Evolutionary conservation across 192 early-diverging fungal genomes (phyloP), one percentile per base, ranked within the genome.

Genomic region (Linnemannia zychae): DNA sequence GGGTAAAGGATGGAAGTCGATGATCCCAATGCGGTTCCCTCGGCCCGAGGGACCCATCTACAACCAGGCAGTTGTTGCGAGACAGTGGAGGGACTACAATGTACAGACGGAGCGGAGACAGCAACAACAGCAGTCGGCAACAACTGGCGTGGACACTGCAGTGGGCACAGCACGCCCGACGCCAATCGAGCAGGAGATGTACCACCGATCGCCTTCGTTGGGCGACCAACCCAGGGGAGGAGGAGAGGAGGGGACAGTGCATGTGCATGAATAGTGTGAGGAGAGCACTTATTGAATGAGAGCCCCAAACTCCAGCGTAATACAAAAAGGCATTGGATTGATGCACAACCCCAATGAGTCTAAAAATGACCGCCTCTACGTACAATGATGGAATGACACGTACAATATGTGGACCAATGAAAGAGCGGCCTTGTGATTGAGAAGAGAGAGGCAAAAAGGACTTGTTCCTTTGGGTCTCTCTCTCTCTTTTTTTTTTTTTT

Each of bases 1-100:
- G 90, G 90, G 90, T 7, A 74, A 82, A 47, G 82, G 83, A 2
- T 85, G 77, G 83, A 72, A 63, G 33, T 76, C 77, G 6, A 20
- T 85, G 18, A 65, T 85, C 2, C 83, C 83, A 1, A 50, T 76
- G 4, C n/a, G 77, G 53, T 71, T 79, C 40, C 53, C 60, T 18
- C n/a, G 83, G 16, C 77, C 74, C 0, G 83, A 85, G 34, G 83
- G 77, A 13, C 77, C 74, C 0, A 72, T 78, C 2, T 85, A 85
- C 37, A 85, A 85, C 50, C 74, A 85, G 66, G 72, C 79, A 34
- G 83, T 85, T 17, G 77, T 85, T 9, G 83, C 77, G 33, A 68
- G 83, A 17, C 77, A 79, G 37, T 85, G 83, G 83, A 67, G 49
- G 44, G 83, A 85, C 28, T 85, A 85, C 38, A 40, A 85, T 31